Conservation (phyloP, 1,284 basidiomycete genomes). For the Puccinia novopanici region DNA sequence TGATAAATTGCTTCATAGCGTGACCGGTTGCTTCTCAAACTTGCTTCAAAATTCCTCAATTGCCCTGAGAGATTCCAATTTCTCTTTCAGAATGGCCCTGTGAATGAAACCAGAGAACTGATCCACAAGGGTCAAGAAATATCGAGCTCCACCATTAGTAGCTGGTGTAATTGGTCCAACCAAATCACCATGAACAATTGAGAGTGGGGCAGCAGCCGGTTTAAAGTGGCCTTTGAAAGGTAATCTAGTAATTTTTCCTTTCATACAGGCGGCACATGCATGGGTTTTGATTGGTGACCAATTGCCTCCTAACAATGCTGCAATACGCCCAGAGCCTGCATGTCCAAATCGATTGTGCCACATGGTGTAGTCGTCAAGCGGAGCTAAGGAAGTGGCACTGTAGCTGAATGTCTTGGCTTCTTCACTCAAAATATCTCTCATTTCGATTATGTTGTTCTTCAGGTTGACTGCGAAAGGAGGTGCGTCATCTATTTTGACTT, state of each 20-base stretch:
- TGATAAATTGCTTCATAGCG: background rate
- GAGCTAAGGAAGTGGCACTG: too few species aligned
- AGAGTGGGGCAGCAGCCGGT: background rate
- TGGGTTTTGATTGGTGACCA: too few species aligned
- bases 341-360: slow-evolving; percentile 7
- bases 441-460: background rate
- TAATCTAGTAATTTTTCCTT: background rate
- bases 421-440: background rate
- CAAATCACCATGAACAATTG: background rate
- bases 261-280: background rate
- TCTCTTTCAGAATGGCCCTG: too few species aligned
- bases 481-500: background rate
- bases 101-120: background rate
- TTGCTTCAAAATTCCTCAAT: background rate
- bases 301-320: too few species aligned
- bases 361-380: too few species aligned
- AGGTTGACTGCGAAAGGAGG: background rate
- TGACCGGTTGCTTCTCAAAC: background rate
- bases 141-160: background rate
- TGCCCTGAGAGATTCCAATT: background rate
- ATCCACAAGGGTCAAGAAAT: slow-evolving; percentile 3
- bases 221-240: slow-evolving; percentile 7
- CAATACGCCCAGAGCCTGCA: background rate
- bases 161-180: slow-evolving; percentile 13
- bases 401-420: background rate